Evolutionary conservation across 2,329 filamentous ascomycete species (phyloP), one percentile per base, ranked within the genome.

Genomic region (Ceratocystis diversiconidia): DNA sequence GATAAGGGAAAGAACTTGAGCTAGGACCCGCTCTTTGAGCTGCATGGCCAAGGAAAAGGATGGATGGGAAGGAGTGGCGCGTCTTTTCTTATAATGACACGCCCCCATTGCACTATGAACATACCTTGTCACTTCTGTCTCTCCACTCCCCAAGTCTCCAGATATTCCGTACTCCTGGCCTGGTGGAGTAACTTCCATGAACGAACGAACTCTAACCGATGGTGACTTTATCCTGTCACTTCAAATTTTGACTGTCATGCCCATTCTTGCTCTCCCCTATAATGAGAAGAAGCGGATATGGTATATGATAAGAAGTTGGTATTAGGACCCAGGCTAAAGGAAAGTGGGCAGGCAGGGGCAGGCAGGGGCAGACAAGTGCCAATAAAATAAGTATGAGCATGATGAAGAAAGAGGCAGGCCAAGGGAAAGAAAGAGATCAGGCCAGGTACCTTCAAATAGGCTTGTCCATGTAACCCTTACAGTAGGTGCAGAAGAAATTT

Each of bases 41-140:
- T 32, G 52, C 52, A 57, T 32, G 52, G 52, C 52, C 52, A 57
- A 57, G 52, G 10, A 41, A 57, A n/a, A 59, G 52, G 52, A 36
- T 59, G 22, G 28, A 8, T 59, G 52, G 52, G 52, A 59, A 59
- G 52, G 52, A 59, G 52, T n/a, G 52, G 52, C 52, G 52, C 52
- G 52, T 17, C 12, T 30, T 30, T 30, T 32, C 8, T 32, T n/a
- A 4, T 59, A 57, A 17, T 17, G 0, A 57, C 52, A 57, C 28
- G 3, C 52, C 25, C 28, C 22, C 0, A 50, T 3, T 7, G 19
- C 19, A 10, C 36, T 7, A 12, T 41, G 36, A 8, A 32, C 30
- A 7, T 12, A 12, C 36, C 36, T 41, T 41, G 36, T 41, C 36
- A 41, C 36, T 41, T 41, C 10, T 41, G 36, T 12, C 8, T 41